Evolutionary conservation across 2,329 filamentous ascomycete species (phyloP).

Genomic region (Alternaria sp.): DNA sequence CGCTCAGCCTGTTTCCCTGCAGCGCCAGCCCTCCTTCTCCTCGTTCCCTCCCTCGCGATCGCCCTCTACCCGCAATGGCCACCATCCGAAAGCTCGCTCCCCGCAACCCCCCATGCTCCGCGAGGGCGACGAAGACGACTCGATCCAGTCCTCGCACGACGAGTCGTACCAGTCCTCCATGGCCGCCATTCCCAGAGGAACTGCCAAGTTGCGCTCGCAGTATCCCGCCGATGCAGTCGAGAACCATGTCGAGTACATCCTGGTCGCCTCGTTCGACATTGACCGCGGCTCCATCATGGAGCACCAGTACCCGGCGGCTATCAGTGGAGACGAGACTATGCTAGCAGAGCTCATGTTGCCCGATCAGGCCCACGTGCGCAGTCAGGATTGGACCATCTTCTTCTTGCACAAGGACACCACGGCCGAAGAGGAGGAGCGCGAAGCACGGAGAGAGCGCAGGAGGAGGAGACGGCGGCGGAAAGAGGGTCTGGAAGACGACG

Average conservation of each 20-base stretch:
- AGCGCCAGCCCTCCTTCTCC: conserved; percentile 53
- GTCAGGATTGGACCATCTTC: conserved; percentile 99
- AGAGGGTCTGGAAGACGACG: conserved; percentile 53
- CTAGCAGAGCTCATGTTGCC: conserved; percentile 97
- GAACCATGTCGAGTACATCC: conserved; percentile 98
- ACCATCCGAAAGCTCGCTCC: conserved; percentile 41
- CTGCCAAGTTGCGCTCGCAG: conserved; percentile 51
- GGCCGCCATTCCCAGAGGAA: not conserved
- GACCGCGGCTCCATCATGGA: conserved; percentile 97
- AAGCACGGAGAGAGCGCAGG: conserved; percentile 64
- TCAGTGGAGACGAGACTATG: conserved; percentile 98
- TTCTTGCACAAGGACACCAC: conserved; percentile 96
- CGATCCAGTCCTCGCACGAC: conserved; percentile 33
- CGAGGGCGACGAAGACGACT: conserved; percentile 41
- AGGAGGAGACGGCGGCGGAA: conserved; percentile 55
- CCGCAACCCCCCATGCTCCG: conserved; percentile 45
- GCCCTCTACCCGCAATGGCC: conserved; percentile 46
- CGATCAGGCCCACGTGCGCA: conserved; percentile 91
- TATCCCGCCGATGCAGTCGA: conserved; percentile 60
- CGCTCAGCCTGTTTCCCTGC: conserved; percentile 29
- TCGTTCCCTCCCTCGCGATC: conserved; percentile 51
- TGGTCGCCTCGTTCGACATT: conserved; percentile 97
- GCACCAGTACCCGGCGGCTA: conserved; percentile 92
- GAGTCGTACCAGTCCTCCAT: conserved; percentile 31
- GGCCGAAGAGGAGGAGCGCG: conserved; percentile 73